Base-by-base conservation (phyloP, 371 early-diverging fungal genomes). In the Mucor circinelloides region DNA sequence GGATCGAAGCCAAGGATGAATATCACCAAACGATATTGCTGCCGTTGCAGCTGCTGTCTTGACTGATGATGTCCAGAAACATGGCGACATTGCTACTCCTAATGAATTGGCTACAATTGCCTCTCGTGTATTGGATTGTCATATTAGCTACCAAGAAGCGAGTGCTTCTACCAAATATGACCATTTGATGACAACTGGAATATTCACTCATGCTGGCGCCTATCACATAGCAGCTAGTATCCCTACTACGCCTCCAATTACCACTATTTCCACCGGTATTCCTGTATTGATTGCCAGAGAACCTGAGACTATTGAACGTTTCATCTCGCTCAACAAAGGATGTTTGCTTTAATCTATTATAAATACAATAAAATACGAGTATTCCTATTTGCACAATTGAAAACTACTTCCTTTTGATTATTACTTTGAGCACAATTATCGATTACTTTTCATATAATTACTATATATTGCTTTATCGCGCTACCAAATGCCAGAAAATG, bases 1-100 rank as follows among this genome's bases (percentile, higher is more conserved):
- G 48, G 54, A 76, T 30, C 64, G 50, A 0, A 75, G 77, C 21
- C 30, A 56, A 7, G 71, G 60, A 1, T 74, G 64, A 40, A 61
- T 73, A 2, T 74, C 71, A 3, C 64, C 76, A 1, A 70, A 54
- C 9, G 76, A 76, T 56, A 67, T 73, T 65, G 76, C 65, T 23
- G 58, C 60, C 12, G 13, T 76, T 23, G 76, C 73, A 2, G 73
- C 70, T 2, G 61, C 48, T 38, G 50, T 75, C 2, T 15, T 73
- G 6, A 31, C 28, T 1, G 76, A 75, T n/a, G 46, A 55, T 30
- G 34, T 73, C 19, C 65, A 69, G 9, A 73, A 73, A 52, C 70
- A 75, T 21, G 59, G 15, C 31, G 65, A 75, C 58, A 12, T 40
- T 0, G 31, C 12, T 17, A 62, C 65, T 15, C 42, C 46, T 1